These are phyloP conservation scores for Geranium brycei DNA, from an alignment of 345 rosid species.

Conservation along the genomic window DNA sequence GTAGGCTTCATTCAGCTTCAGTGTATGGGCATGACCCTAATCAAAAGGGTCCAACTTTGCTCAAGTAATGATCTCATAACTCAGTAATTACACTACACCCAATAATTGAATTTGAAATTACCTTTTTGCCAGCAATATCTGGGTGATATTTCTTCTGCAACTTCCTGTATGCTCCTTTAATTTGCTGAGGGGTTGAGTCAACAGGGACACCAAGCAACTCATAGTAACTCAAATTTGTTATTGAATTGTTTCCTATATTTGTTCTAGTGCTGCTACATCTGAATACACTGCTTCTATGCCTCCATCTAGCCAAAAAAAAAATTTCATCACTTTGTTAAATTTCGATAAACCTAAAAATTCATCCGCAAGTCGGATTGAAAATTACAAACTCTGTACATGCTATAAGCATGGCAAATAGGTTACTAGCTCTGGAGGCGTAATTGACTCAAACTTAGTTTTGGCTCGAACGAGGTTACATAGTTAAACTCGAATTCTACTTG, in stretches of 20 bases:
- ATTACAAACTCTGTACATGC: too few species aligned
- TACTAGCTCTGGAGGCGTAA: too few species aligned
- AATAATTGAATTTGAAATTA: background rate
- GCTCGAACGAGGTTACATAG: too few species aligned
- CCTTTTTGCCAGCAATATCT: slow-evolving; percentile 52
- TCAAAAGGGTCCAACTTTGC: background rate
- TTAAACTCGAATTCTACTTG: too few species aligned
- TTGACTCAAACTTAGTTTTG: too few species aligned
- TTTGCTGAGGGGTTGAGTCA: slow-evolving; percentile 27
- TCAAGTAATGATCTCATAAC: too few species aligned
- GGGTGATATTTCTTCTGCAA: slow-evolving; percentile 58
- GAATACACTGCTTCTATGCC: slow-evolving; percentile 15
- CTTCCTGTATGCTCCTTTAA: slow-evolving; percentile 49
- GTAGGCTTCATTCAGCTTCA: slow-evolving; percentile 45
- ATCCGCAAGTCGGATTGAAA: too few species aligned
- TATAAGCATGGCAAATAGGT: too few species aligned
- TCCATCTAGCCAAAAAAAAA: slow-evolving; percentile 10
- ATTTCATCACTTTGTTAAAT: too few species aligned
- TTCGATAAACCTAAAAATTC: too few species aligned
- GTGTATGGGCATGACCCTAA: slow-evolving; percentile 35
- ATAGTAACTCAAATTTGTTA: slow-evolving; percentile 29
- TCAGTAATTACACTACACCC: background rate
- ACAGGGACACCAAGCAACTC: slow-evolving; percentile 41
- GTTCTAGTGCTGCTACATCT: slow-evolving; percentile 14
- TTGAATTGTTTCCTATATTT: slow-evolving; percentile 13